Evolutionary conservation across 805 yeast species (phyloP).

Genomic region (Myxozyma melibiosi): DNA sequence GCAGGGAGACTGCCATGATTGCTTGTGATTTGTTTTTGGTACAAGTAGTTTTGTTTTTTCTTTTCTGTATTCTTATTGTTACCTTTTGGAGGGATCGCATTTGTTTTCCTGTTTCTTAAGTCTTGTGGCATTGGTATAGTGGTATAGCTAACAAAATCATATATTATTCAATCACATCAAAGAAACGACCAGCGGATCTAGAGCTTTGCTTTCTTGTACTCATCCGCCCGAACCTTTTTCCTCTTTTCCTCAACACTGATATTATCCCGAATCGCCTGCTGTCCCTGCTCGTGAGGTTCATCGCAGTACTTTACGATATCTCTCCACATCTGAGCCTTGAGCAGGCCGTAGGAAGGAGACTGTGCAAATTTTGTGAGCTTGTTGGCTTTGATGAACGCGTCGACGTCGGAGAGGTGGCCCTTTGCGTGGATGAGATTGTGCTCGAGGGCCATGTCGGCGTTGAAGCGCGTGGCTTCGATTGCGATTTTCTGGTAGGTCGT

Average conservation of each 20-base stretch:
- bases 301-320: constrained; percentile 24
- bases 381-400: constrained; percentile 35
- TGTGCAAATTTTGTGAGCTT: constrained; percentile 34
- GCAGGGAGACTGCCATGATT: no score
- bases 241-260: constrained; percentile 13
- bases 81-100: not conserved
- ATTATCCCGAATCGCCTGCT: not conserved
- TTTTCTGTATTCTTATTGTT: not conserved
- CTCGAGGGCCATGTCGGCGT: constrained; percentile 39
- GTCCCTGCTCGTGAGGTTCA: constrained; percentile 2
- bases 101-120: not conserved
- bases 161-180: not conserved
- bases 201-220: not conserved
- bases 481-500: constrained; percentile 39
- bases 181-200: not conserved
- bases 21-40: no score
- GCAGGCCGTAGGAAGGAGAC: constrained; percentile 40
- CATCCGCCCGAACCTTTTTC: not conserved
- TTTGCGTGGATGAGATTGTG: constrained; percentile 40
- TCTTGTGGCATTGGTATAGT: no score
- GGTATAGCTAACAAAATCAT: no score
- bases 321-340: constrained; percentile 34
- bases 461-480: constrained; percentile 43
- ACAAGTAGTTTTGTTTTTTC: not conserved
- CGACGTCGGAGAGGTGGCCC: constrained; percentile 44